Percentiles rank a stretch among this genome's conserved stretches.
These are phyloP conservation scores for Cucurbita maxima DNA, from an alignment of 306 rosid genomes.

Conservation along the genomic window DNA sequence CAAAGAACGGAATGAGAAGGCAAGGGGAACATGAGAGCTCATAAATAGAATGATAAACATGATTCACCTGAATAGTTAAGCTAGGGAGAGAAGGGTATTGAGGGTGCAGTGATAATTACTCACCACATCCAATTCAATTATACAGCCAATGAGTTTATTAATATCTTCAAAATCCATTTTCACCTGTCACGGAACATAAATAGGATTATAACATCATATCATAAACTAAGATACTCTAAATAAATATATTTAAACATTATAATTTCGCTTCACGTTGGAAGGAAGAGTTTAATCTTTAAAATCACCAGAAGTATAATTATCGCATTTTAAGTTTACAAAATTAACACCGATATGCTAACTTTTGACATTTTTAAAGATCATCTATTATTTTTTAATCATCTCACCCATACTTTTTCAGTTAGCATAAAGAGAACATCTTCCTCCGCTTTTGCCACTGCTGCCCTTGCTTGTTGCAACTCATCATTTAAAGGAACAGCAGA, in stretches of 20 bases:
- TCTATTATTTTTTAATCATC: not conserved
- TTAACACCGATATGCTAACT: not conserved
- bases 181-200: constrained; percentile 39
- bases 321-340: not conserved
- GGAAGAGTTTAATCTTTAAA: not conserved
- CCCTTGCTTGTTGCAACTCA: constrained; percentile 75
- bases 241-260: not conserved
- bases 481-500: constrained; percentile 75
- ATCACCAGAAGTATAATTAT: not conserved
- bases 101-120: constrained; percentile 13
- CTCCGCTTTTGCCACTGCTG: constrained; percentile 66
- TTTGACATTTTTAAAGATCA: not conserved
- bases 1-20: not conserved
- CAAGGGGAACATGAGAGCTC: not conserved
- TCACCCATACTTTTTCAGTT: constrained; percentile 49
- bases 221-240: not conserved
- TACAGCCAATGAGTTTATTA: constrained; percentile 36
- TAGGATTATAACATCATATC: not conserved
- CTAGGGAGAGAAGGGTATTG: not conserved
- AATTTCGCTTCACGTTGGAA: too few species aligned
- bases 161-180: constrained; percentile 58
- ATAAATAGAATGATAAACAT: too few species aligned
- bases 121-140: constrained; percentile 80
- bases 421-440: constrained; percentile 62
- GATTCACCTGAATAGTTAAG: too few species aligned